Conservation (phyloP, 1,139 yeast species). For the Williopsis jadinii region DNA sequence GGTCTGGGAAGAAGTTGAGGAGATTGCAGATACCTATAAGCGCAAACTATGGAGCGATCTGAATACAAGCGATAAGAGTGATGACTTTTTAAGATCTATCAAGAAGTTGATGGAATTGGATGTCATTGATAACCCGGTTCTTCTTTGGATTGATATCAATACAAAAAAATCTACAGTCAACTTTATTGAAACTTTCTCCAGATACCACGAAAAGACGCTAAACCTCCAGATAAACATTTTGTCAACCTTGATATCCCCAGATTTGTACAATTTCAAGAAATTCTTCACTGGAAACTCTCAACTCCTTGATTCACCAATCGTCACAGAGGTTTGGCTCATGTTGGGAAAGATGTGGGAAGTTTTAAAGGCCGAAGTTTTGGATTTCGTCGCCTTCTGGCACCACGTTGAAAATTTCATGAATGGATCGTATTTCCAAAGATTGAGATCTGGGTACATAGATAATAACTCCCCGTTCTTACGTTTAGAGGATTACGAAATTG, state of each 20-base stretch:
- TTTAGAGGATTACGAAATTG: constrained; percentile 31
- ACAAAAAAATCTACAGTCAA: constrained; percentile 31
- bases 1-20: constrained; percentile 64
- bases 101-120: constrained; percentile 55
- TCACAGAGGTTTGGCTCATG: constrained; percentile 48
- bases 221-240: constrained; percentile 27
- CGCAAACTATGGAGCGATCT: constrained; percentile 56
- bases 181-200: constrained; percentile 29
- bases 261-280: constrained; percentile 20
- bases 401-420: constrained; percentile 37
- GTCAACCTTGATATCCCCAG: constrained; percentile 23
- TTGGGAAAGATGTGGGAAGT: constrained; percentile 40
- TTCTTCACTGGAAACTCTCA: constrained; percentile 17
- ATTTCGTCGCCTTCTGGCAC: constrained; percentile 40
- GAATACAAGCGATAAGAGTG: constrained; percentile 29
- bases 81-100: constrained; percentile 48
- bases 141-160: constrained; percentile 50
- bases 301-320: constrained; percentile 38
- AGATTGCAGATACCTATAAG: constrained; percentile 58
- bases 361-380: constrained; percentile 15
- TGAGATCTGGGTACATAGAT: constrained; percentile 22
- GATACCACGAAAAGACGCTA: constrained; percentile 29
- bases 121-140: constrained; percentile 55
- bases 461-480: constrained; percentile 23
- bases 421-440: constrained; percentile 34